These are phyloP conservation scores for Epichloe scottii DNA, from an alignment of 2,329 filamentous ascomycete species.

Conservation along the genomic window DNA sequence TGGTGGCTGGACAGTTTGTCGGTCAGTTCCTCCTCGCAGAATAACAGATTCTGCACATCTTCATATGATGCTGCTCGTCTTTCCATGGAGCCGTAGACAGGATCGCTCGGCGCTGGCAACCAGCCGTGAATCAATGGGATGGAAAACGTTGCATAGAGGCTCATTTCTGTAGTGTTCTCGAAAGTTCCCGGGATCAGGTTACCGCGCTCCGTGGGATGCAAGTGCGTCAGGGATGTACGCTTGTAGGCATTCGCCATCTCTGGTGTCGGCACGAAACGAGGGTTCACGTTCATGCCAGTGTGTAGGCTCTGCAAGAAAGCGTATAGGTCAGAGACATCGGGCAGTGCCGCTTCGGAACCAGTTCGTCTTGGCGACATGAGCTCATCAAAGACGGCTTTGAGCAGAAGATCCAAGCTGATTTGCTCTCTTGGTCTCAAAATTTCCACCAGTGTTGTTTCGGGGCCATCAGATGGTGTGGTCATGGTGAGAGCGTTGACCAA, in stretches of 20 bases:
- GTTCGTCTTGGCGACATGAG: constrained; percentile 67
- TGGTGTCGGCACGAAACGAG: constrained; percentile 58
- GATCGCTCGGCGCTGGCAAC: constrained; percentile 58
- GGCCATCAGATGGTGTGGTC: constrained; percentile 54
- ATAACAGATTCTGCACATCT: constrained; percentile 79
- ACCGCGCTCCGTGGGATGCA: constrained; percentile 37
- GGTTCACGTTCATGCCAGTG: constrained; percentile 97
- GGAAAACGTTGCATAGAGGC: constrained; percentile 79
- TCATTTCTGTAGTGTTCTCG: constrained; percentile 76
- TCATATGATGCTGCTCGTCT: constrained; percentile 77
- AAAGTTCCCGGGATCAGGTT: constrained; percentile 57
- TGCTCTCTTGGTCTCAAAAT: constrained; percentile 71
- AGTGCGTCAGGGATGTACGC: constrained; percentile 38
- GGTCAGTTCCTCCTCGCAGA: constrained; percentile 80
- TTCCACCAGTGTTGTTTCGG: constrained; percentile 61
- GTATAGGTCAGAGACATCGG: constrained; percentile 81
- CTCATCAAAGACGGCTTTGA: constrained; percentile 88
- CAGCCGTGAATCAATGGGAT: constrained; percentile 89
- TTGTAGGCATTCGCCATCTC: constrained; percentile 34
- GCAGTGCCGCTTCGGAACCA: constrained; percentile 50
- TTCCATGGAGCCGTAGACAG: constrained; percentile 56
- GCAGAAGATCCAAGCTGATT: constrained; percentile 70
- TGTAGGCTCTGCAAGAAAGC: constrained; percentile 77
- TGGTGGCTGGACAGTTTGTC: constrained; percentile 44
- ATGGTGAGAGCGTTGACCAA: constrained; percentile 85